Conservation (phyloP, 108 stramenopile genomes). For the Conticribra guillardii region DNA sequence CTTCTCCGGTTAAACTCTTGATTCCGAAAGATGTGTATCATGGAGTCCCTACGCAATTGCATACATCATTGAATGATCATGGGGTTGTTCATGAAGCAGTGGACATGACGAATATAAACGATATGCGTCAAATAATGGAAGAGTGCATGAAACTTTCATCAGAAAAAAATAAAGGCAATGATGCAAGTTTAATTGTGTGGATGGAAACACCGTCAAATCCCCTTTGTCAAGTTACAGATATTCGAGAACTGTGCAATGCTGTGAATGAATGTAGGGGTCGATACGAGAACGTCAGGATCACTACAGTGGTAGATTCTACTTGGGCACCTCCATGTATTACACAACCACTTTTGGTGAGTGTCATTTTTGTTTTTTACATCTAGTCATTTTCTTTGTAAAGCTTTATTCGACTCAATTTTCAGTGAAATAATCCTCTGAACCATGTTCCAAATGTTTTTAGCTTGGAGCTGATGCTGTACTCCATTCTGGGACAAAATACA, state of each 20-base stretch:
- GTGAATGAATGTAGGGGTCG: slow-evolving; percentile 16
- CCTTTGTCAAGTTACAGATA: slow-evolving; percentile 75
- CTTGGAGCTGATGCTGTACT: slow-evolving; percentile 80
- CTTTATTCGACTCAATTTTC: too few species aligned
- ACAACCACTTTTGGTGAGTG: slow-evolving; percentile 63
- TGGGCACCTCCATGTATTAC: slow-evolving; percentile 85
- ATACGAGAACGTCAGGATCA: slow-evolving; percentile 24
- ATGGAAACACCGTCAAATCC: slow-evolving; percentile 94
- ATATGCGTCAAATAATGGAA: slow-evolving; percentile 20
- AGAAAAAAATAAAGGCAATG: slow-evolving; percentile 10
- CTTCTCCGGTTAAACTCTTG: slow-evolving; percentile 61
- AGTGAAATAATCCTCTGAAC: not conserved
- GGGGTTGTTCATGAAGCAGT: slow-evolving; percentile 52
- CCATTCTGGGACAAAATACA: slow-evolving; percentile 89
- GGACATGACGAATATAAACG: slow-evolving; percentile 57
- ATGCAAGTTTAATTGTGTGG: slow-evolving; percentile 73
- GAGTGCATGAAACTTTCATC: slow-evolving; percentile 25
- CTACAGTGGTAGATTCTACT: slow-evolving; percentile 88
- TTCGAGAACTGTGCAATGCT: slow-evolving; percentile 54
- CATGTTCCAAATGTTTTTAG: not conserved
- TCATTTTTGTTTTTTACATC: not conserved
- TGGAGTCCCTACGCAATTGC: slow-evolving; percentile 75
- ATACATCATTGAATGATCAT: slow-evolving; percentile 57
- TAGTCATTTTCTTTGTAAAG: too few species aligned
- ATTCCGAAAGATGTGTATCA: slow-evolving; percentile 83